Evolutionary conservation across 768 basidiomycete species (phyloP).

Genomic region (Cyathus striatus): DNA sequence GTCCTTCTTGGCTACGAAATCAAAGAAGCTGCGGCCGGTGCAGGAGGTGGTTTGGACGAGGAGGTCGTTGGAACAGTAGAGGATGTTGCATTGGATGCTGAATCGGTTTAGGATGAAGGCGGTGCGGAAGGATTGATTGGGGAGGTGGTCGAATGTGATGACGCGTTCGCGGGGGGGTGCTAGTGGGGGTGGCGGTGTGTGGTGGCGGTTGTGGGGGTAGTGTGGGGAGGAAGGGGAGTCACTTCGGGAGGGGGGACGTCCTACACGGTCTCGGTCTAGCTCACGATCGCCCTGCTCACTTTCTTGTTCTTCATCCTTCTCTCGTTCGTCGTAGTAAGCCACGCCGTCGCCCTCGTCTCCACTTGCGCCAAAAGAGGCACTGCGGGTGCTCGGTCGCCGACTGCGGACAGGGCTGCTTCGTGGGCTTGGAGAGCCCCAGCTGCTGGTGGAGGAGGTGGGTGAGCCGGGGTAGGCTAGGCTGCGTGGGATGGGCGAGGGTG

Average conservation of each 20-base stretch:
- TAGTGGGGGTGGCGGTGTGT: conserved; percentile 1
- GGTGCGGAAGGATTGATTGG: conserved; percentile 67
- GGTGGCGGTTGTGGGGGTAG: conserved; percentile 6
- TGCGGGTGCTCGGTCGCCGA: no score
- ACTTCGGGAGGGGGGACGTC: no score
- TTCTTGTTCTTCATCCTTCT: no score
- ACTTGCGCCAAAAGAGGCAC: no score
- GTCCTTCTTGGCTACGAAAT: conserved; percentile 63
- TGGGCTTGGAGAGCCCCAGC: conserved; percentile 15
- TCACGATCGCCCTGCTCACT: no score
- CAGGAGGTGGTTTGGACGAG: conserved; percentile 54
- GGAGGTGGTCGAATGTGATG: conserved; percentile 57
- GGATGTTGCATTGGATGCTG: conserved; percentile 54
- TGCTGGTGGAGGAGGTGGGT: conserved; percentile 20
- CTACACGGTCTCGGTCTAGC: no score
- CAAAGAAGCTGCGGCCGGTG: conserved; percentile 67
- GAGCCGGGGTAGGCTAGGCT: conserved; percentile 22
- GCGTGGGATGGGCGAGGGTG: conserved; percentile 38
- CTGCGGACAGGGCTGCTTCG: no score
- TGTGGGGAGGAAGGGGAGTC: no score
- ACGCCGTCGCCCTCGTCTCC: no score
- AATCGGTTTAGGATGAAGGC: conserved; percentile 83
- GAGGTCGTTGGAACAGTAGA: conserved; percentile 73
- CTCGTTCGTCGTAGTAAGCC: no score
- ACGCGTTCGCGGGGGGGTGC: neutral